Evolutionary conservation across 1,139 yeast species (phyloP), one percentile per base, ranked within the genome.

Genomic region (Hansenula anomala): DNA sequence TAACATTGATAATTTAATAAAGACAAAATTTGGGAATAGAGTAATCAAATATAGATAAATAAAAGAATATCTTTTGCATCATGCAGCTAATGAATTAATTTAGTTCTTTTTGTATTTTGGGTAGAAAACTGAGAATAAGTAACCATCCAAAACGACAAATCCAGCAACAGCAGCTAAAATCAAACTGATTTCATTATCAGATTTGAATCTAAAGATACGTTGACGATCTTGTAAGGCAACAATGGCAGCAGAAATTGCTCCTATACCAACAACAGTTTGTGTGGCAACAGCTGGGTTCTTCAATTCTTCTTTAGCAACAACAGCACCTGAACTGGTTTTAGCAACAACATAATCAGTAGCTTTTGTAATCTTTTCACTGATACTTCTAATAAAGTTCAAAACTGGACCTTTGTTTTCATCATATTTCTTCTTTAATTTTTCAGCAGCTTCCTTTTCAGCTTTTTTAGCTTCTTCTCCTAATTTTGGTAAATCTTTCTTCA

Each of bases 241-340:
- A 51, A 74, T 66, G 20, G 75, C 69, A 10, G 76, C 77, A 26
- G 71, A 66, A 28, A 69, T 56, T 9, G 76, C 74, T 36, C 75
- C 67, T n/a, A 71, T 56, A 24, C 76, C 72, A 36, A 77, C 69
- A 31, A 75, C 63, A 2, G 71, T 59, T 59, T 79, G 84, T 28
- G 74, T 60, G 18, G 75, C 61, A 37, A 80, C 82, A 14, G 75
- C 83, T 1, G 87, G 87, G 63, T 80, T 78, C 55, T 77, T 69
- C 47, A 79, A 64, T 55, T 76, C 80, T 37, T 58, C 57, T 18
- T 40, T 31, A 12, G 55, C 52, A 27, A 38, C 35, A 18, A 28
- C 38, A 14, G 45, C 38, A 14, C 48, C 48, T n/a, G 48, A 42
- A 33, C 45, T 42, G 6, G 54, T 40, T 9, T 51, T 33, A 12